Evolutionary conservation across 345 rosid species (phyloP), one percentile per base, ranked within the genome.

Genomic region (Pistacia integerrima): DNA sequence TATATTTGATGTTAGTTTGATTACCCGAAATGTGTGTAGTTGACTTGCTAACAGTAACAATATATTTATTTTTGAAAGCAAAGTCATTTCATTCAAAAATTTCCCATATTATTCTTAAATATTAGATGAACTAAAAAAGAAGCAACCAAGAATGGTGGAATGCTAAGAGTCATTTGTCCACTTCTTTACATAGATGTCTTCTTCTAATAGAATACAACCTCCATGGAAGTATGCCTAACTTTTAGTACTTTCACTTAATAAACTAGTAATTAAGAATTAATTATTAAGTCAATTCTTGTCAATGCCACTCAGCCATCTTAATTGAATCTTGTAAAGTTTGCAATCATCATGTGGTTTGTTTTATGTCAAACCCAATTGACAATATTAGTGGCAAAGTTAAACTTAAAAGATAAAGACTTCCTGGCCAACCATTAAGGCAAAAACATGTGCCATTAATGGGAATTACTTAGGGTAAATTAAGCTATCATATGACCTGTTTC

Each of bases 361-460:
- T 12, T 52, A 12, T 52, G 56, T 52, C 56, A 41, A 54, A 16
- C n/a, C 7, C 57, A 54, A 1, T 16, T 13, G 57, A 54, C 16
- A 54, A 54, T 54, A 30, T 30, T 30, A 30, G 33, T 30, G 33
- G 33, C 49, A n/a, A 64, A 64, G 56, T 46, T 67, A 18, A 67
- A 67, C 46, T 46, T 67, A 18, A 67, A 67, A 67, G 28, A 48
- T 33, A 6, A 66, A 11, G 49, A 35, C 2, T 36, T 38, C 49
- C 54, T 44, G 33, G 33, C 55, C 38, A 46, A 58, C 74, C 38
- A 35, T 41, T 25, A 58, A 58, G 36, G n/a, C 74, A 20, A 12
- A 20, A 71, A 58, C 74, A 71, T 71, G 74, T 71, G 64, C 54
- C 49, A 71, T 71, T 71, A 71, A 71, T 71, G 64, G 55, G 35